These are phyloP conservation scores for Psidium guajava DNA, from an alignment of 345 rosid genomes.

Conservation along the genomic window DNA sequence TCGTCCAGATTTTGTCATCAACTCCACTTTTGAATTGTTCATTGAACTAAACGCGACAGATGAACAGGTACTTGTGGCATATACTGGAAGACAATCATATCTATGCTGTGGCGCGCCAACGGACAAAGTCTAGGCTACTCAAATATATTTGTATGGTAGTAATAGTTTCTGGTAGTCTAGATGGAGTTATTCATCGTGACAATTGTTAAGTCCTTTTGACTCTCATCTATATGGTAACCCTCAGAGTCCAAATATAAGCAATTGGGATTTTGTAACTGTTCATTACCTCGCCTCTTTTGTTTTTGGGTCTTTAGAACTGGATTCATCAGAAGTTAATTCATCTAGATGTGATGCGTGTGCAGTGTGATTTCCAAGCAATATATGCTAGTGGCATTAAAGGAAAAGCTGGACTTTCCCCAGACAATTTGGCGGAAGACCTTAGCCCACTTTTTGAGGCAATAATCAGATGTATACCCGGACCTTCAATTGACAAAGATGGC, in stretches of 20 bases:
- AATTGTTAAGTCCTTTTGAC: neutral
- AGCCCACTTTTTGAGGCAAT: constrained; percentile 88
- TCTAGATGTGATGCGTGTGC: constrained; percentile 6
- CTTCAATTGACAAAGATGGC: constrained; percentile 78
- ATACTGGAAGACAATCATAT: neutral
- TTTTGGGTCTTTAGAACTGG: neutral
- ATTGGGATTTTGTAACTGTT: neutral
- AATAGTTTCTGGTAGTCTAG: neutral
- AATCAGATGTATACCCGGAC: constrained; percentile 97
- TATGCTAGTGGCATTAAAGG: constrained; percentile 96
- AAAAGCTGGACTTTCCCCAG: constrained; percentile 84
- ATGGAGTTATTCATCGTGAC: neutral
- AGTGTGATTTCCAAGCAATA: constrained; percentile 97
- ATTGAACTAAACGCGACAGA: constrained; percentile 95
- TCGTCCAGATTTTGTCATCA: constrained; percentile 86
- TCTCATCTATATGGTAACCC: neutral
- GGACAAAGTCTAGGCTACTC: neutral
- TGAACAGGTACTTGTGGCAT: constrained; percentile 60
- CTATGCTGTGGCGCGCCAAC: neutral
- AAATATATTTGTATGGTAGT: neutral
- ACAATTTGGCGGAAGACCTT: constrained; percentile 77
- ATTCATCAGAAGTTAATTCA: neutral
- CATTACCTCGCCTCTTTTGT: neutral
- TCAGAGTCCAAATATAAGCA: neutral
- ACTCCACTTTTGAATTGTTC: constrained; percentile 92